Base-by-base conservation (phyloP, 805 yeast genomes). In the Metschnikowia matae region DNA sequence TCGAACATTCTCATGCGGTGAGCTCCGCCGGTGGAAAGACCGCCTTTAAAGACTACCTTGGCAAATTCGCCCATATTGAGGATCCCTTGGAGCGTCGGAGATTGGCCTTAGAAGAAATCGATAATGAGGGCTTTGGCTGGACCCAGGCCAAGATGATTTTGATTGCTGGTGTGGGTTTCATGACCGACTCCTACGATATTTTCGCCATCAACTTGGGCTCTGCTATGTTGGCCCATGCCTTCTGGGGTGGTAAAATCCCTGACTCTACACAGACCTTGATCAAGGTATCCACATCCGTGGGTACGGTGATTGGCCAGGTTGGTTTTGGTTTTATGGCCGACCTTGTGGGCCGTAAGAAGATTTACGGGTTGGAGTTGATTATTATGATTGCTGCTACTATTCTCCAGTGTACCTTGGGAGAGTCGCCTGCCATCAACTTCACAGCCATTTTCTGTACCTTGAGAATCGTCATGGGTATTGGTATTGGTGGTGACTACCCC, bases 401-500 rank as follows among this genome's bases (percentile, higher is more conserved):
- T 54, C 71, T 85, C 56, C 96, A 89, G 75, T 84, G 92, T 74
- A 69, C 79, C 53, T 57, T 85, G 42, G 96, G 96, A 62, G 62
- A 68, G 8, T 81, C 96, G 23, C 80, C 87, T 23, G 94, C 85
- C 57, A 71, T 89, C 53, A 78, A 76, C 63, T 85, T 89, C 62
- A 80, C 82, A 50, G 96, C 94, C 40, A 77, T 88, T 46, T 76
- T 90, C 55, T 72, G 84, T 10, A 83, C 85, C 63, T 84, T 83
- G 74, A 86, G 97, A 82, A 84, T 89, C 58, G 64, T 89, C 55
- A 85, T 84, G 89, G 97, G 97, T 78, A 85, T 90, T 62, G 97
- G 97, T 82, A 90, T 89, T 61, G 97, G 97, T 76, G 97, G 96
- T 79, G 97, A 89, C 75, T 89, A 89, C 69, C 96, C 97, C 59